These are phyloP conservation scores for Tetrapisispora nanseiensis DNA, from an alignment of 805 yeast species.

Conservation along the genomic window DNA sequence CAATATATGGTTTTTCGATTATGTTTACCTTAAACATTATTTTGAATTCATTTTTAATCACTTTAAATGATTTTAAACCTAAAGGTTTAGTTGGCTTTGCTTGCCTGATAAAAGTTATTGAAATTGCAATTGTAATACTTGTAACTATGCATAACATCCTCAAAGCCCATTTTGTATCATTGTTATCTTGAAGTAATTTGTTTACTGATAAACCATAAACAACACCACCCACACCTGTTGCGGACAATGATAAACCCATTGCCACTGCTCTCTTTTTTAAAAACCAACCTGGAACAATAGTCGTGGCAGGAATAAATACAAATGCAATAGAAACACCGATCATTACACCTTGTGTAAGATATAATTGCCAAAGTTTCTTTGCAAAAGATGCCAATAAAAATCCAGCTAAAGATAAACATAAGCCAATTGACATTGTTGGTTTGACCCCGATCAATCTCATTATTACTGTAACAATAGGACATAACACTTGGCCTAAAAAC, in stretches of 20 bases:
- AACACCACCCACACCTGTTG: slow-evolving; percentile 47
- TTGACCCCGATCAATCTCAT: slow-evolving; percentile 43
- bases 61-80: slow-evolving; percentile 22
- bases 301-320: slow-evolving; percentile 48
- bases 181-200: slow-evolving; percentile 33
- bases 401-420: slow-evolving; percentile 42
- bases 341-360: slow-evolving; percentile 57
- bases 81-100: slow-evolving; percentile 31
- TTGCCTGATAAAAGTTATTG: slow-evolving; percentile 37
- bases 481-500: slow-evolving; percentile 41
- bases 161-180: slow-evolving; percentile 39
- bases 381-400: slow-evolving; percentile 52
- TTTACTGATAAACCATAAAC: slow-evolving; percentile 34
- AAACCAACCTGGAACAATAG: slow-evolving; percentile 64
- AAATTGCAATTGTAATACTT: slow-evolving; percentile 31
- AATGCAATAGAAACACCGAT: slow-evolving; percentile 45
- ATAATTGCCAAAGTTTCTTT: slow-evolving; percentile 53
- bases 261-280: slow-evolving; percentile 49
- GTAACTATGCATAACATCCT: slow-evolving; percentile 36
- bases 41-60: slow-evolving; percentile 18
- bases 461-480: slow-evolving; percentile 46
- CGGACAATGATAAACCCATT: slow-evolving; percentile 40
- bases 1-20: slow-evolving; percentile 26
- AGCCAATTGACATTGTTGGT: slow-evolving; percentile 40
- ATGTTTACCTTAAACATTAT: slow-evolving; percentile 17